These are phyloP conservation scores for Chaetomium cochliodes DNA, from an alignment of 495 filamentous ascomycete genomes.

Conservation along the genomic window DNA sequence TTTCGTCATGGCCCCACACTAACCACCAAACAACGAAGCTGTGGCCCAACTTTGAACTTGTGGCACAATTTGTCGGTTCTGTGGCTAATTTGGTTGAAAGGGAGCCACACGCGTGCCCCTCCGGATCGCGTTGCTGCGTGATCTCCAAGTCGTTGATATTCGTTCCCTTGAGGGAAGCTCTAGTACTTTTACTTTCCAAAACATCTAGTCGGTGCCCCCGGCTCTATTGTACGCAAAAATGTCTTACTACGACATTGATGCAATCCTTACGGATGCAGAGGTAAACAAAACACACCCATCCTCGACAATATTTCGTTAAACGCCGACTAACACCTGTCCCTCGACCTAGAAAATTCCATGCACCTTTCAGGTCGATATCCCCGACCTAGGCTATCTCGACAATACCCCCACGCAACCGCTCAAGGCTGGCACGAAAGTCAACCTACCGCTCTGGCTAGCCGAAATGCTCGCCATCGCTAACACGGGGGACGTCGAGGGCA, in stretches of 20 bases:
- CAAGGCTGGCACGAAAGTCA: conserved; percentile 72
- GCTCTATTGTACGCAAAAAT: conserved; percentile 50
- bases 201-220: background rate
- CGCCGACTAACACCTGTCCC: conserved; percentile 10
- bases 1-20: conserved; percentile 35
- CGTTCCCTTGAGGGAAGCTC: background rate
- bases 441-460: conserved; percentile 93
- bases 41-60: background rate
- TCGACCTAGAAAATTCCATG: conserved; percentile 81
- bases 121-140: too few relatives aligned
- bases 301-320: background rate
- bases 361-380: conserved; percentile 85
- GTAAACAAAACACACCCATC: conserved; percentile 43
- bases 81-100: background rate
- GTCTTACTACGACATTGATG: conserved; percentile 92
- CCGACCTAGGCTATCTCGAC: conserved; percentile 84
- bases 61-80: background rate
- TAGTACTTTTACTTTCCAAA: background rate
- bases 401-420: conserved; percentile 62
- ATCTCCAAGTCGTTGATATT: background rate
- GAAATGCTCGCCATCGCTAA: conserved; percentile 87
- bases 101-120: background rate
- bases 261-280: conserved; percentile 90
- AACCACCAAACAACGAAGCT: background rate
- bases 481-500: conserved; percentile 48